A percentile compares a stretch with the other conserved stretches of the same genome.
Conservation (phyloP, 495 filamentous ascomycete species). For the Chaetomium cochliodes region DNA sequence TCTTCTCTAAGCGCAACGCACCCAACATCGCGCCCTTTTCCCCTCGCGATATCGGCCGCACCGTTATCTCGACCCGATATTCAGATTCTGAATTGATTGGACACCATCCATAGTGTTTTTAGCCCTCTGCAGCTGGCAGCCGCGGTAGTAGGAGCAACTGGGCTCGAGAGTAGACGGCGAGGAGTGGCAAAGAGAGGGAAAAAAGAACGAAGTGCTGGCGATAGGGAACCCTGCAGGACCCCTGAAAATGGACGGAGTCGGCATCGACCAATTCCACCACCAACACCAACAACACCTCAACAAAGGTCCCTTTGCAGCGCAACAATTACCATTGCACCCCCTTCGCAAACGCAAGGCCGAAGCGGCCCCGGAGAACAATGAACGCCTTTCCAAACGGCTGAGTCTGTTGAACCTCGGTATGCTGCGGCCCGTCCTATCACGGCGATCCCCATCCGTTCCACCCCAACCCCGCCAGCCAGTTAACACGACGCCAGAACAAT, state of each 20-base stretch:
- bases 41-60: constrained; percentile 27
- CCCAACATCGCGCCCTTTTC: constrained; percentile 18
- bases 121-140: constrained; percentile 14
- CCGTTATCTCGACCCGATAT: constrained; percentile 25
- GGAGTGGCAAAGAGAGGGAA: constrained; percentile 1
- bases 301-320: constrained; percentile 18
- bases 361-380: constrained; percentile 45
- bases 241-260: constrained; percentile 26
- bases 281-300: constrained; percentile 23
- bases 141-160: constrained; percentile 17
- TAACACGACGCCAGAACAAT: constrained; percentile 44
- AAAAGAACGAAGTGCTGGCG: constrained; percentile 22
- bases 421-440: constrained; percentile 25
- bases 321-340: constrained; percentile 20
- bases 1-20: constrained; percentile 27
- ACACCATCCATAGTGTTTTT: constrained; percentile 13
- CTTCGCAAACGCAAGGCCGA: constrained; percentile 55
- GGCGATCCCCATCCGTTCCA: neutral
- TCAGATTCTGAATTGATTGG: constrained; percentile 14
- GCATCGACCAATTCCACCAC: constrained; percentile 23
- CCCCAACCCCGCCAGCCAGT: neutral
- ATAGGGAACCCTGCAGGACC: constrained; percentile 13
- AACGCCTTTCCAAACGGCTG: constrained; percentile 74
- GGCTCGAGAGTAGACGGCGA: constrained; percentile 16
- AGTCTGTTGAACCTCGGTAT: constrained; percentile 78